phyloP scores from a whole-genome alignment of 345 rosid species.

The Citrus mangshanensis region DNA sequence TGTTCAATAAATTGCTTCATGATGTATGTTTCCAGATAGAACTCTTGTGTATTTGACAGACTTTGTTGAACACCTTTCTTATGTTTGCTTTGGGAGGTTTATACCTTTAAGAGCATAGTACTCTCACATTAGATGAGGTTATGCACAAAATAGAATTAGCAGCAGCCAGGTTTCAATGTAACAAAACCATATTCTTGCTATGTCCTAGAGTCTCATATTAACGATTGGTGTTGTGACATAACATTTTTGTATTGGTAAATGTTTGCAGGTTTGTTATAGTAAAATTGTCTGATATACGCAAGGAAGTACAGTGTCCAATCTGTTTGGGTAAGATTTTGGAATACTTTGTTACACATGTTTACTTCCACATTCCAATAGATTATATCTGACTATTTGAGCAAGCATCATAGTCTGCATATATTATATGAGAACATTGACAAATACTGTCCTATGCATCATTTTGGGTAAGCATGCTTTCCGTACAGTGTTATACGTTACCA shows the following conservation, averaged over 20 bases:
- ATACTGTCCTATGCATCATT: not conserved
- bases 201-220: not conserved
- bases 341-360: not conserved
- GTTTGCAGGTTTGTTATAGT: constrained; percentile 45
- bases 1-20: not conserved
- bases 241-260: constrained; percentile 11
- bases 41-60: not conserved
- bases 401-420: not conserved
- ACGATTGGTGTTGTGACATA: constrained; percentile 1
- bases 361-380: constrained; percentile 1
- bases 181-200: not conserved
- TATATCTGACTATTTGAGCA: not conserved
- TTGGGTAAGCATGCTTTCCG: not conserved
- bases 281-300: constrained; percentile 56
- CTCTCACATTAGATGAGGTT: not conserved
- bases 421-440: not conserved
- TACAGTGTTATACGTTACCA: not conserved
- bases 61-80: not conserved
- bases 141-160: not conserved
- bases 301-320: constrained; percentile 79
- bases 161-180: not conserved
- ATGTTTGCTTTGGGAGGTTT: not conserved
- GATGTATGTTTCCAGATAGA: too few species aligned
- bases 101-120: not conserved
- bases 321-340: constrained; percentile 52